These are phyloP conservation scores for Schizopora paradoxa DNA, from an alignment of 1,284 basidiomycete species.

Conservation along the genomic window DNA sequence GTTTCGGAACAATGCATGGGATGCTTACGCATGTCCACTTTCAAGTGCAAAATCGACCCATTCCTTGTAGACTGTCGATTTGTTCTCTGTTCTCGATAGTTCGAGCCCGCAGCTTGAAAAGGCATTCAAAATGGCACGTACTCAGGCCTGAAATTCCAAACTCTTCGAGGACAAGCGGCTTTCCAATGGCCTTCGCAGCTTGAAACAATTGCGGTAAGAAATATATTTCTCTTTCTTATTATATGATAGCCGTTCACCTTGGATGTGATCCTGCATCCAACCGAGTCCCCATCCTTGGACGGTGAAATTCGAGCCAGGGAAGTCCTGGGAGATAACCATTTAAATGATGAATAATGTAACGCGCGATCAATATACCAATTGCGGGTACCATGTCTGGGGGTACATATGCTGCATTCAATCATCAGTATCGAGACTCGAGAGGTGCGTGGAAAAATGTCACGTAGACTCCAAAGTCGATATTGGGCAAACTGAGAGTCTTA, in stretches of 20 bases:
- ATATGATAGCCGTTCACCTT: slow-evolving; percentile 32
- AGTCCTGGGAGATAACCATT: slow-evolving; percentile 30
- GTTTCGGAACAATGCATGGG: no score
- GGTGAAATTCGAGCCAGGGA: slow-evolving; percentile 46
- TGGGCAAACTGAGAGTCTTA: slow-evolving; percentile 39
- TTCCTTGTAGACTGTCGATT: slow-evolving; percentile 42
- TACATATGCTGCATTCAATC: slow-evolving; percentile 41
- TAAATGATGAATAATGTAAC: background rate
- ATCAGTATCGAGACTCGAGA: slow-evolving; percentile 1
- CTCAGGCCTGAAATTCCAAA: slow-evolving; percentile 44
- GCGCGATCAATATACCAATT: slow-evolving; percentile 24
- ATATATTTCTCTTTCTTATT: background rate
- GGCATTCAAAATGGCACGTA: slow-evolving; percentile 21
- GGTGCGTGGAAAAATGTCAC: slow-evolving; percentile 28
- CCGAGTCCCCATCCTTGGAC: slow-evolving; percentile 44
- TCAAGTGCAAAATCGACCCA: slow-evolving; percentile 47
- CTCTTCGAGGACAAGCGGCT: slow-evolving; percentile 51
- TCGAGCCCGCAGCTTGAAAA: background rate
- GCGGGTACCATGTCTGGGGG: slow-evolving; percentile 43
- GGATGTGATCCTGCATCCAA: slow-evolving; percentile 48
- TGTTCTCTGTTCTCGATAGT: slow-evolving; percentile 35
- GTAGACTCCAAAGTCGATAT: slow-evolving; percentile 54
- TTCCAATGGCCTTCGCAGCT: slow-evolving; percentile 45
- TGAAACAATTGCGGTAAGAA: slow-evolving; percentile 7
- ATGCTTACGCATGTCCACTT: slow-evolving; percentile 44